Base-by-base conservation (phyloP, 2,329 filamentous ascomycete genomes). In the Clarireedia sp. region DNA sequence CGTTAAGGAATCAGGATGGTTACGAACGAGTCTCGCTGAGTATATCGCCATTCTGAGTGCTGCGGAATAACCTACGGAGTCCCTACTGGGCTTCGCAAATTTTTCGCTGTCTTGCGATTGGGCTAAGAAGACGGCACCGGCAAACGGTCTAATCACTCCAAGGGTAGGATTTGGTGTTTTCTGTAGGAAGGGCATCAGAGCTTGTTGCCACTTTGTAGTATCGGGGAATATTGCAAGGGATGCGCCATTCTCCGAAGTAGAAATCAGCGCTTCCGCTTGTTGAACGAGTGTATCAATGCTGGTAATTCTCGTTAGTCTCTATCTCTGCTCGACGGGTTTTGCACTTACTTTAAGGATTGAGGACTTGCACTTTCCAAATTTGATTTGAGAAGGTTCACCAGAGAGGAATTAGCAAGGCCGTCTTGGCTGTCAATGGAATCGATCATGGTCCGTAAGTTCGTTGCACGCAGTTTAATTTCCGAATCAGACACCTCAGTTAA, bases 31-130 rank as follows among this genome's bases (percentile, higher is more conserved):
- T 48, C 77, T 78, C 5, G 77, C 74, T 0, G 82, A 79, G 67
- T 90, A 96, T 48, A 86, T 75, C 1, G 86, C 82, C 73, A 95
- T 87, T 54, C 92, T 79, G 14, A 89, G 80, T 1, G 89, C 82
- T 53, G 87, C 75, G 2, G 89, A 89, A 33, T 84, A 81, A 0
- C 87, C 87, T 60, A 81, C 79, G 3, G 78, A 74, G 66, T 96
- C 90, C 44, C 85, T 76, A 33, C 73, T 67, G 16, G 29, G 4
- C 41, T 14, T 41, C 9, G 40, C 14, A 38, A 64, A 56, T 61
- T 59, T 6, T 63, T 60, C 58, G 46, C 57, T 61, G 24, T 65
- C 53, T 0, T 67, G 54, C 4, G 64, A 60, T 10, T 72, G 67
- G 0, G 86, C 75, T 3, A 96, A 71, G 60, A 86, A 83, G 5